Evolutionary conservation across 2,329 filamentous ascomycete genomes (phyloP), one percentile per base, ranked within the genome.

Genomic region (Talaromyces sp.): DNA sequence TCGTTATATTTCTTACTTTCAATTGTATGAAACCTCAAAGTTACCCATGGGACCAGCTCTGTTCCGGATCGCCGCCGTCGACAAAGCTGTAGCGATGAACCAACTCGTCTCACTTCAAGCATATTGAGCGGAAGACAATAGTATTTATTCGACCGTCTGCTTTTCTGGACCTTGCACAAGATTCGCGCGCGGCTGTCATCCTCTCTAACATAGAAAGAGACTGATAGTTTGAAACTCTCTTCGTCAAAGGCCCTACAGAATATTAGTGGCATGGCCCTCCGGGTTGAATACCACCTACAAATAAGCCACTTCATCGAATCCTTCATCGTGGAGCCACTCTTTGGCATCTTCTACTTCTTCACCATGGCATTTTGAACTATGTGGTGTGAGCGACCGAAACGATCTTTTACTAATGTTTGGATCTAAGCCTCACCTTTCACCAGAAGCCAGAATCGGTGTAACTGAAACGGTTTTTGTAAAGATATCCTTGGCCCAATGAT

Each of bases 171-270:
- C 58, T 81, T 77, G 68, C 83, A 81, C 6, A 86, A 70, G 11
- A 87, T 81, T 27, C 84, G 78, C 24, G 80, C 79, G 54, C 82
- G 81, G 58, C 78, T 71, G 64, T 86, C 83, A 0, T 69, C 66
- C 10, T 78, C 73, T 13, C 83, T 77, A 66, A 81, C 77, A 64
- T 82, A 86, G n/a, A 83, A 77, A 46, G 75, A 74, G 19, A 82
- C 74, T 43, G 71, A 76, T 21, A 83, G 73, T 38, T 79, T 73
- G 5, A 71, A 68, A 5, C 68, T 77, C 46, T 74, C 75, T 41
- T 81, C 78, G 26, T 54, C n/a, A 62, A 85, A 82, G 0, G 78
- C 75, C 56, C 78, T 56, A 21, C 31, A 5, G 10, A 2, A 13
- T 60, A n/a, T 49, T n/a, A 19, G 58, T 67, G 63, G 38, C 55